Evolutionary conservation across 192 early-diverging fungal species (phyloP).

Genomic region (Backusella liffmaniae): DNA sequence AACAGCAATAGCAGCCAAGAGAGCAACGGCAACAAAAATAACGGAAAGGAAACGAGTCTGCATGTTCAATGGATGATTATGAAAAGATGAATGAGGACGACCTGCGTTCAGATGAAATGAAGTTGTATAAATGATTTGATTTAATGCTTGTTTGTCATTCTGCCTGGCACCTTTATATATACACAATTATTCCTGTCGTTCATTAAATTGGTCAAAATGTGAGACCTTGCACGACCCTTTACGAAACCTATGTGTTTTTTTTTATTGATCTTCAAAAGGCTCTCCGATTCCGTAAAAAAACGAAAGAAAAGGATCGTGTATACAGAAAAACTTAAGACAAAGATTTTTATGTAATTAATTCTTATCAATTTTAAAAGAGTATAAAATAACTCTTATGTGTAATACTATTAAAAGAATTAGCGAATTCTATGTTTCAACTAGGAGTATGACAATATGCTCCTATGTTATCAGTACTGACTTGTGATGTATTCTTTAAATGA

Average conservation of each 20-base stretch:
- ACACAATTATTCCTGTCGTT: neutral
- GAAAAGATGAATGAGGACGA: constrained; percentile 7
- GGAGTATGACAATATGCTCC: too few species aligned
- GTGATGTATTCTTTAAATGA: too few species aligned
- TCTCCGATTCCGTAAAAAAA: neutral
- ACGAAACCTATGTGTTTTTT: neutral
- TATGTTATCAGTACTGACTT: too few species aligned
- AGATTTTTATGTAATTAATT: neutral
- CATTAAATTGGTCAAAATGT: neutral
- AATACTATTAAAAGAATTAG: too few species aligned
- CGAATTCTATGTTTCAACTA: too few species aligned
- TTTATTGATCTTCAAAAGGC: neutral
- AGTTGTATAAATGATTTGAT: neutral
- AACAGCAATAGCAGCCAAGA: neutral
- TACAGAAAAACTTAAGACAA: neutral
- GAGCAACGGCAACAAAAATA: constrained; percentile 9
- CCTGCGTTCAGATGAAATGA: constrained; percentile 19
- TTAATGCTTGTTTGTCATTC: neutral
- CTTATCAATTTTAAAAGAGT: neutral
- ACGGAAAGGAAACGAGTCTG: neutral
- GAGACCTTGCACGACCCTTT: neutral
- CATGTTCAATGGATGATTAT: neutral
- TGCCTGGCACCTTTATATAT: neutral
- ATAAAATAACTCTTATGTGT: neutral
- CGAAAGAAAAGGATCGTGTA: neutral